Conservation (phyloP, 176 grass and related monocot species). For the Oryza nivara region DNA sequence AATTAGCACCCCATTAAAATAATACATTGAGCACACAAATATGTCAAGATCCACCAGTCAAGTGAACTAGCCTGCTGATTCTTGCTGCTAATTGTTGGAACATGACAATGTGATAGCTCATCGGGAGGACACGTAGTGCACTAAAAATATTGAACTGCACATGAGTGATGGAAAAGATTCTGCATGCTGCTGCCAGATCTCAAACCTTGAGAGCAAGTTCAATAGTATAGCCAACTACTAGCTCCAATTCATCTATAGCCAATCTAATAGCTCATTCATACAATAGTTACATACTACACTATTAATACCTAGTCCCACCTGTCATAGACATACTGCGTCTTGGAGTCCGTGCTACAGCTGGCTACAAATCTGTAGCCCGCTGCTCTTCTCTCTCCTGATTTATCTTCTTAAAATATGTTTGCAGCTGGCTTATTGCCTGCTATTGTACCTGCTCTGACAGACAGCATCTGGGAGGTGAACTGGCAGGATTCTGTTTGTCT, state of each 20-base stretch:
- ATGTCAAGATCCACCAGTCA: neutral
- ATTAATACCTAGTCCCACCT: too few relatives aligned
- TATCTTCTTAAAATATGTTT: too few relatives aligned
- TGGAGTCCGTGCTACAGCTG: too few relatives aligned
- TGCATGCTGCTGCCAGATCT: neutral
- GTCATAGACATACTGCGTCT: too few relatives aligned
- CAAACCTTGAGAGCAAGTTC: neutral
- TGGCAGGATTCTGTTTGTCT: constrained; percentile 19
- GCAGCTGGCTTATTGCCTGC: too few relatives aligned
- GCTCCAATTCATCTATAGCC: too few relatives aligned
- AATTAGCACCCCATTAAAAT: neutral
- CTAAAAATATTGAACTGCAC: neutral
- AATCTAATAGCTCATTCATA: too few relatives aligned
- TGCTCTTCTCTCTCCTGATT: too few relatives aligned
- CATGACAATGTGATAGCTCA: constrained; percentile 17
- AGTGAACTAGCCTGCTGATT: constrained; percentile 1
- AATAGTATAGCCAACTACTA: too few relatives aligned
- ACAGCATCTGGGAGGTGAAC: constrained; percentile 27
- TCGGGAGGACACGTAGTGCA: neutral
- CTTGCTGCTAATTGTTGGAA: constrained; percentile 7
- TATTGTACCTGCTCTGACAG: neutral
- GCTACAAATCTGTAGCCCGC: too few relatives aligned
- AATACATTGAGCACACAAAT: neutral
- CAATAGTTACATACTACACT: too few relatives aligned
- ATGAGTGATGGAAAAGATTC: constrained; percentile 12